Conservation (phyloP, 2,329 filamentous ascomycete genomes). For the Ascochyta koolunga region DNA sequence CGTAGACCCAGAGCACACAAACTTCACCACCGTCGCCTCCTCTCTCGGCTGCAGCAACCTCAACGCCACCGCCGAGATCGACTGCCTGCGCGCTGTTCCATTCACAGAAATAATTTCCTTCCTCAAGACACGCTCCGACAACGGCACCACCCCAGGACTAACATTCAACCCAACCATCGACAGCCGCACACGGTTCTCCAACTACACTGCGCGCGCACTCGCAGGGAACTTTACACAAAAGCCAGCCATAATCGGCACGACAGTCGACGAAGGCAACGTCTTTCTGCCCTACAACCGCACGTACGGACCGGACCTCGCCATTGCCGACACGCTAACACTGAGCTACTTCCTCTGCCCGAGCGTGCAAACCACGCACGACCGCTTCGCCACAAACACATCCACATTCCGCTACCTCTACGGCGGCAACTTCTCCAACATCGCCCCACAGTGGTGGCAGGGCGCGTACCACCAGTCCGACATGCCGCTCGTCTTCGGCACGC, state of each 20-base stretch:
- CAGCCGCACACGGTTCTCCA: slow-evolving; percentile 41
- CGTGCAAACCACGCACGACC: slow-evolving; percentile 33
- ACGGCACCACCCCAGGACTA: slow-evolving; percentile 30
- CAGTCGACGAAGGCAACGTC: slow-evolving; percentile 41
- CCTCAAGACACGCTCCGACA: slow-evolving; percentile 38
- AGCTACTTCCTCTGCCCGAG: slow-evolving; percentile 39
- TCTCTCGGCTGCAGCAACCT: slow-evolving; percentile 42
- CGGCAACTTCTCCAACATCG: slow-evolving; percentile 46
- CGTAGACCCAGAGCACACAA: slow-evolving; percentile 34
- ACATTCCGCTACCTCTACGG: slow-evolving; percentile 49
- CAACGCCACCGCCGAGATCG: slow-evolving; percentile 35
- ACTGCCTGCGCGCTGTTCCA: slow-evolving; percentile 46
- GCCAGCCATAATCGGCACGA: slow-evolving; percentile 48
- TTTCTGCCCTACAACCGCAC: slow-evolving; percentile 42
- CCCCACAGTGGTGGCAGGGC: slow-evolving; percentile 43
- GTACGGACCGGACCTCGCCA: slow-evolving; percentile 31
- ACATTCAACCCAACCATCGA: slow-evolving; percentile 39
- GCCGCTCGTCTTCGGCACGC: slow-evolving; percentile 46
- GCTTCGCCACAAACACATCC: slow-evolving; percentile 28
- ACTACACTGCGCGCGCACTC: slow-evolving; percentile 42
- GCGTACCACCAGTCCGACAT: slow-evolving; percentile 47
- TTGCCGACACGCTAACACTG: slow-evolving; percentile 29
- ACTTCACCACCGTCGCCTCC: slow-evolving; percentile 49
- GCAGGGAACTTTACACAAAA: slow-evolving; percentile 35
- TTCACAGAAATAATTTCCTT: slow-evolving; percentile 39